phyloP scores from a whole-genome alignment of 169 alveolate genomes.

The Plasmodium berghei region DNA sequence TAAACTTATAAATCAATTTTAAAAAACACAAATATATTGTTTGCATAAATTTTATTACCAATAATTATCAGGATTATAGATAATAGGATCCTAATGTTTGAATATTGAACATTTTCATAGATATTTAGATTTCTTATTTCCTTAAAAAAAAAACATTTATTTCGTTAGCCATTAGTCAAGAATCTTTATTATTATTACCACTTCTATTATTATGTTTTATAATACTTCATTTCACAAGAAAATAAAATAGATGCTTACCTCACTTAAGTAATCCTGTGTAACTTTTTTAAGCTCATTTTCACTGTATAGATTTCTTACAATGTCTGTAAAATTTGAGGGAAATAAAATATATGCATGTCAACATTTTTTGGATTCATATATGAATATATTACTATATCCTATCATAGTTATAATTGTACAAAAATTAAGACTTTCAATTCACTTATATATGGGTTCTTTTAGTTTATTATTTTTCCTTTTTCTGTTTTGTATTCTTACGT shows the following conservation, averaged over 20 bases:
- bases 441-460: background rate
- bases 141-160: conserved; percentile 20
- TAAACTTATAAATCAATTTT: background rate
- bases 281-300: conserved; percentile 60
- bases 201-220: too few relatives aligned
- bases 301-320: conserved; percentile 60
- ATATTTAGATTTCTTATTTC: conserved; percentile 31
- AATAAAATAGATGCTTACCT: conserved; percentile 7
- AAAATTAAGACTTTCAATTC: too few relatives aligned
- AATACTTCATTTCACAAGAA: too few relatives aligned
- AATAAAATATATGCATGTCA: background rate
- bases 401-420: too few relatives aligned
- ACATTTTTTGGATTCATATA: too few relatives aligned
- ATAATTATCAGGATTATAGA: conserved; percentile 42
- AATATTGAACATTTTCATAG: conserved; percentile 31
- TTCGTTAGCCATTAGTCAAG: background rate
- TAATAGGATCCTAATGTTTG: conserved; percentile 42
- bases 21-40: background rate
- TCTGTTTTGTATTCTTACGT: conserved; percentile 20
- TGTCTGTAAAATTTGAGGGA: conserved; percentile 24
- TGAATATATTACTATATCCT: too few relatives aligned
- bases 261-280: conserved; percentile 59
- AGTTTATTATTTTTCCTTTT: background rate
- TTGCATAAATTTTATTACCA: conserved; percentile 3
- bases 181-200: too few relatives aligned